Evolutionary conservation across 805 yeast species (phyloP).

Genomic region (Candida multigemmis): DNA sequence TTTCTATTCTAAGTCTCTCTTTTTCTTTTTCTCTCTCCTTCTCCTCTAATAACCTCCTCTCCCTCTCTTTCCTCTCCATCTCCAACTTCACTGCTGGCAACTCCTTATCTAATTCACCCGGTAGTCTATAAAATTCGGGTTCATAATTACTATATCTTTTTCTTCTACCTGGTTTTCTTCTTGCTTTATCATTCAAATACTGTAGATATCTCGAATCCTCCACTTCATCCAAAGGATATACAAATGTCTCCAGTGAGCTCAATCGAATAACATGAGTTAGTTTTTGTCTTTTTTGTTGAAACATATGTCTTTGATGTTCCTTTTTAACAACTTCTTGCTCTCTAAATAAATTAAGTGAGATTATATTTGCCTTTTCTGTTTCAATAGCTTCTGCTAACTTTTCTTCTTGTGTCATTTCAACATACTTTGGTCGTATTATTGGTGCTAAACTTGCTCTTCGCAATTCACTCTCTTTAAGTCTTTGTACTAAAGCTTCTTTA

Average conservation of each 20-base stretch:
- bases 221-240: constrained; percentile 59
- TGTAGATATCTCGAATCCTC: constrained; percentile 33
- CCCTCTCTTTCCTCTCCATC: constrained; percentile 14
- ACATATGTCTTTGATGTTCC: constrained; percentile 64
- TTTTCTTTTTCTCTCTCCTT: constrained; percentile 4
- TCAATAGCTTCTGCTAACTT: constrained; percentile 73
- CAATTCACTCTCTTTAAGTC: constrained; percentile 59
- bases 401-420: constrained; percentile 63
- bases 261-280: constrained; percentile 53
- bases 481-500: constrained; percentile 67
- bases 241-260: constrained; percentile 34
- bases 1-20: not conserved
- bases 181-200: constrained; percentile 25
- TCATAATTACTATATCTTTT: constrained; percentile 24
- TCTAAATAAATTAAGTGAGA: constrained; percentile 66
- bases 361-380: constrained; percentile 70
- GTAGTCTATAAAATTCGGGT: constrained; percentile 17
- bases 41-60: constrained; percentile 5
- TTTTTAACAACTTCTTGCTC: constrained; percentile 82
- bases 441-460: constrained; percentile 42
- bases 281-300: constrained; percentile 55
- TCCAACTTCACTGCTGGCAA: constrained; percentile 18
- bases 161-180: constrained; percentile 37
- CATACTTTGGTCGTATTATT: constrained; percentile 27
- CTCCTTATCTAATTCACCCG: constrained; percentile 21